phyloP scores from a whole-genome alignment of 2,329 filamentous ascomycete species.

The Fusarium phyllophilum region DNA sequence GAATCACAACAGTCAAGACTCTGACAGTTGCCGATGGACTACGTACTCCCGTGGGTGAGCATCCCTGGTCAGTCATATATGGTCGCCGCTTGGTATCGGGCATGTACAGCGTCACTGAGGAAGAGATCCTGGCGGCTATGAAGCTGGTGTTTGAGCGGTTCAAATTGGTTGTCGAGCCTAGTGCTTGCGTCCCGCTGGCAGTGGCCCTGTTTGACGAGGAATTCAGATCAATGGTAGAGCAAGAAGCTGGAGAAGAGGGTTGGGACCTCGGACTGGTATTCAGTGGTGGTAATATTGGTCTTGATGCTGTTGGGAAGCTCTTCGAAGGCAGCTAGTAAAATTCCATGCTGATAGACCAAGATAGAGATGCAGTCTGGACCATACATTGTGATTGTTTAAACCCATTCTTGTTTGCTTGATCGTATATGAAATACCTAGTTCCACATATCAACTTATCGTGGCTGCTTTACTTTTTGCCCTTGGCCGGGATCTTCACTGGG shows the following conservation, averaged over 20 bases:
- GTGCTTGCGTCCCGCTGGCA: constrained; percentile 84
- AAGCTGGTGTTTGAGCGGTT: constrained; percentile 83
- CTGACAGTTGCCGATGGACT: constrained; percentile 91
- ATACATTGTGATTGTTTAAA: neutral
- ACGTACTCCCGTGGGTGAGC: constrained; percentile 79
- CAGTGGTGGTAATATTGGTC: constrained; percentile 68
- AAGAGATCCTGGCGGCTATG: constrained; percentile 82
- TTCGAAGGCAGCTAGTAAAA: constrained; percentile 48
- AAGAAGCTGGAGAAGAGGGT: constrained; percentile 74
- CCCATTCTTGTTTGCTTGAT: neutral
- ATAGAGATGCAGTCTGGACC: neutral
- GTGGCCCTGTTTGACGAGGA: constrained; percentile 87
- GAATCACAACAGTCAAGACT: constrained; percentile 75
- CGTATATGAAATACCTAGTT: neutral
- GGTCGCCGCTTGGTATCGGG: constrained; percentile 74
- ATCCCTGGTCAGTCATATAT: constrained; percentile 82
- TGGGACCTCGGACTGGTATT: constrained; percentile 76
- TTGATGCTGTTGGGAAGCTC: constrained; percentile 64
- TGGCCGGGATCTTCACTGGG: constrained; percentile 26
- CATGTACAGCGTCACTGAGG: constrained; percentile 80
- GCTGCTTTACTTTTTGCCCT: neutral
- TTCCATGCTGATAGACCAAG: neutral
- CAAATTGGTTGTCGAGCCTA: constrained; percentile 93
- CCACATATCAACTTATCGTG: neutral
- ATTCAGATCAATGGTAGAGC: constrained; percentile 76